phyloP scores from a whole-genome alignment of 495 filamentous ascomycete genomes.

The Cercophora samala region DNA sequence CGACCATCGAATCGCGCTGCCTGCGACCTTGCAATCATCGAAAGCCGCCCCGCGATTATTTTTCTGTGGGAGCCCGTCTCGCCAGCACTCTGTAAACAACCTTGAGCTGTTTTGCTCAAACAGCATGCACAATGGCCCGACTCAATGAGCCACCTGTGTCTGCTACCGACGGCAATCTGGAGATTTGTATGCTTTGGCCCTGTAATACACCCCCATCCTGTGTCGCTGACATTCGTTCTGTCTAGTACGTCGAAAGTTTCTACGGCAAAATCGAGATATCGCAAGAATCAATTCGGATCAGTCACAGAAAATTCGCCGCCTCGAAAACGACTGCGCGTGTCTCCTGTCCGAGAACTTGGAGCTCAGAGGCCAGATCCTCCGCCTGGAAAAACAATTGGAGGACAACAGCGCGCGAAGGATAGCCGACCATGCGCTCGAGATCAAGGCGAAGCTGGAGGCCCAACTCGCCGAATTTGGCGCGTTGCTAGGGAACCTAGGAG shows the following conservation, averaged over 20 bases:
- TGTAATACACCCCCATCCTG: not conserved
- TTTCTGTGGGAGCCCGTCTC: not conserved
- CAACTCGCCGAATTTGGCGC: constrained; percentile 64
- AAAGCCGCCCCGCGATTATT: not conserved
- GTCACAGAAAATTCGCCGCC: constrained; percentile 78
- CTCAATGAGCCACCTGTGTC: constrained; percentile 77
- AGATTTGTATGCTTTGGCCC: constrained; percentile 62
- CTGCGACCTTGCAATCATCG: not conserved
- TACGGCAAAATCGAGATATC: constrained; percentile 93
- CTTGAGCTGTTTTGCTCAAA: not conserved
- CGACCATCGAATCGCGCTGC: constrained; percentile 8
- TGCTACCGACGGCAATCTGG: constrained; percentile 63
- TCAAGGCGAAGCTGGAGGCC: constrained; percentile 65
- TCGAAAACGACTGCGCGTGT: constrained; percentile 81
- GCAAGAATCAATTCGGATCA: constrained; percentile 87
- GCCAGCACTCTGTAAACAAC: not conserved
- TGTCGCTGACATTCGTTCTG: constrained; percentile 17
- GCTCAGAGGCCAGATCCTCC: constrained; percentile 73
- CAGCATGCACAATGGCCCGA: constrained; percentile 68
- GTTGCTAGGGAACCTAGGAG: constrained; percentile 62
- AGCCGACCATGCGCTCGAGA: constrained; percentile 61
- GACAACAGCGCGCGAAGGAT: constrained; percentile 45
- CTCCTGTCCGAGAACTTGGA: constrained; percentile 84
- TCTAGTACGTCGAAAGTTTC: constrained; percentile 77
- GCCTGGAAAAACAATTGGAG: constrained; percentile 63